Evolutionary conservation across 106 monocot species (phyloP), one percentile per base, ranked within the genome.

Genomic region (Amphibolis antarctica): DNA sequence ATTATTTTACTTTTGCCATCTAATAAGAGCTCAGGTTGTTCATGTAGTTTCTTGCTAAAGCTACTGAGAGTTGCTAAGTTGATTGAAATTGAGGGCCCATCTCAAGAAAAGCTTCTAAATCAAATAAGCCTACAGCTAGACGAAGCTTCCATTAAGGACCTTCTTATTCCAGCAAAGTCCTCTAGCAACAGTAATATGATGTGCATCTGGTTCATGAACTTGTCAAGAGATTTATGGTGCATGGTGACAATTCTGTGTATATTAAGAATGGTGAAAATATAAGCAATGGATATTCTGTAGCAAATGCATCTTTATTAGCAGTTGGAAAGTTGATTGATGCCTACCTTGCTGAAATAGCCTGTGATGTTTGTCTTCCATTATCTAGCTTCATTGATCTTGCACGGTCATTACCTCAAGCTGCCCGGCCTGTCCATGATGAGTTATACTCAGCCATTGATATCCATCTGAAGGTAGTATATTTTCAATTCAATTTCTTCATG

Each of bases 21-120:
- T n/a, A 57, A 65, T 5, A 64, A 45, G 13, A 44, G 65, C 29
- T 56, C 72, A 0, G 54, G 29, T 18, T 71, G 53, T 36, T 73
- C 65, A 0, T 58, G 64, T 23, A 49, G 46, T 58, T 73, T 73
- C 58, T 65, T 73, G 42, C 44, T 73, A 24, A 73, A 73, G 20
- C 21, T 73, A 19, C 31, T 73, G 24, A 73, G 55, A 65, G 46
- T 55, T 26, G 72, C 42, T 12, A 63, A 4, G 36, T 57, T 68
- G 55, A 47, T 68, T 44, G 59, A 20, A 21, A 58, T 42, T 10
- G 69, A 60, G n/a, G 49, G 60, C 31, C 4, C 60, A 0, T 17
- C 28, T 46, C 44, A 46, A 28, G 69, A 60, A 45, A 58, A 69
- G 44, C 21, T 69, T 46, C 27, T 69, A 15, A 30, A 60, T 28